Base-by-base conservation (phyloP, 2,329 filamentous ascomycete genomes). In the Fusarium sp. region DNA sequence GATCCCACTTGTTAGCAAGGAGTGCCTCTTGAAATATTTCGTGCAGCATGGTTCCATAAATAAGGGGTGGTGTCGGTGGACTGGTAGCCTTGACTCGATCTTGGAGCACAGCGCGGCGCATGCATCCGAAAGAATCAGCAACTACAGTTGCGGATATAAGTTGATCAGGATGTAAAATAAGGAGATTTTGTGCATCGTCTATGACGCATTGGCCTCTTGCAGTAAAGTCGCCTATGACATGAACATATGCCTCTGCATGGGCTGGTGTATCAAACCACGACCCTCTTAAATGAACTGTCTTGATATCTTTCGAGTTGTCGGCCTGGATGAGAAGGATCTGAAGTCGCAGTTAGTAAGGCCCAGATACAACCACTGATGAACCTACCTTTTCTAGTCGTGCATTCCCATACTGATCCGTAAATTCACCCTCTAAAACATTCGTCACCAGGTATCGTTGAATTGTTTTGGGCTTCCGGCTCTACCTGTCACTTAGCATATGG, bases 91-190 rank as follows among this genome's bases (percentile, higher is more conserved):
- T 98, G 73, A 99, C 91, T 33, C 96, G 91, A 77, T 99, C 95
- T 78, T 98, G 94, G 28, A 99, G 86, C 2, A 98, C 95, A 31
- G 96, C 94, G 68, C 95, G 91, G 18, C 96, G 91, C 77, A 92
- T 90, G 76, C 96, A 99, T 26, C 90, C 91, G 77, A 98, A 97
- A 0, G 96, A 97, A 79, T 99, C 96, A n/a, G 94, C 94, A 42
- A 99, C 92, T 7, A 97, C 93, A 1, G 96, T 98, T 4, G 96
- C 92, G 4, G 96, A 98, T 54, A 99, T 91, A 34, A 99, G 86
- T 80, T 98, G 94, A 75, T 99, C 96, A 0, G 96, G 96, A 75
- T 99, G 94, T 15, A 99, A 82, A 59, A 99, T 94, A 51, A 99
- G 83, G 78, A 98, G 91, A 73, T 94, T 93, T 50, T 91, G 85